phyloP scores from a whole-genome alignment of 1,284 basidiomycete genomes.

The Rhodotorula sp. region DNA sequence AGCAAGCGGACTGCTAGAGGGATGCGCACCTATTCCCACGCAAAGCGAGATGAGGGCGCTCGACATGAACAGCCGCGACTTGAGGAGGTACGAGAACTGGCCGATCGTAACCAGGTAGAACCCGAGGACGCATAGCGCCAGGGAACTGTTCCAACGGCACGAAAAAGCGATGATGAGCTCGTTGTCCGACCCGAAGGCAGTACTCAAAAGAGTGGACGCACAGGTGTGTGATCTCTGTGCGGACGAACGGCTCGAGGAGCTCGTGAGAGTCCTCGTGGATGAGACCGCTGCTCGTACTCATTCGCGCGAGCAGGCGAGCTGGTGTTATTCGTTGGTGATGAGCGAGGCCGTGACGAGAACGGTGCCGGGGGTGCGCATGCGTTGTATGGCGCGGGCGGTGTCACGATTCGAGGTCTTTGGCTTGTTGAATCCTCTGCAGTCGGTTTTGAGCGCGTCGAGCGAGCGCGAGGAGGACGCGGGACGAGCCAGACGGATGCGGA shows the following conservation, averaged over 20 bases:
- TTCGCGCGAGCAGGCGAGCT: not conserved
- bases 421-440: no score
- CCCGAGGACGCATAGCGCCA: conserved; percentile 27
- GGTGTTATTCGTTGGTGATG: conserved; percentile 18
- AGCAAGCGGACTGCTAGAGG: not conserved
- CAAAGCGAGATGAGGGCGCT: conserved; percentile 28
- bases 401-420: not conserved
- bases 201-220: no score
- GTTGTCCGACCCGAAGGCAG: no score
- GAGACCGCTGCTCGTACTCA: not conserved
- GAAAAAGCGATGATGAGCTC: conserved; percentile 12
- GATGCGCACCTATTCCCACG: conserved; percentile 31
- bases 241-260: no score
- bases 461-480: no score
- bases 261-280: not conserved
- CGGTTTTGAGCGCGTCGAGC: no score
- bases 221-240: no score
- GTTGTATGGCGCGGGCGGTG: not conserved
- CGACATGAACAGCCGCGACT: conserved; percentile 52
- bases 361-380: not conserved
- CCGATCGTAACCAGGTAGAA: conserved; percentile 46
- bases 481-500: no score
- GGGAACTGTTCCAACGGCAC: conserved; percentile 8
- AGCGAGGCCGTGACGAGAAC: not conserved
- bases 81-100: conserved; percentile 51